Evolutionary conservation across 805 yeast species (phyloP).

Genomic region (Ogataea zsoltii): DNA sequence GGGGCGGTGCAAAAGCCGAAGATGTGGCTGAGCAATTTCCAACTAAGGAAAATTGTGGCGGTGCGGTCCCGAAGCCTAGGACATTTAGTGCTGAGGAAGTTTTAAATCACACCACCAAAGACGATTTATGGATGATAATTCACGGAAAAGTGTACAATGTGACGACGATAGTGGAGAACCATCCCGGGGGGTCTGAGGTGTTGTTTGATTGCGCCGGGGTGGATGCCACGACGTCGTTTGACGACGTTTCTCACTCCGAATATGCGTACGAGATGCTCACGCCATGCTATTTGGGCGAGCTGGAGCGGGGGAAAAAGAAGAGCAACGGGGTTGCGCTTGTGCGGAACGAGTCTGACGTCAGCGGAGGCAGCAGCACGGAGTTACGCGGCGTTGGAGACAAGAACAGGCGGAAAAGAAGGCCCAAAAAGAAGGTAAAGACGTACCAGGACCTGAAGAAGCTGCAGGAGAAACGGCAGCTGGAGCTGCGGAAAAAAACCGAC

Average conservation of each 20-base stretch:
- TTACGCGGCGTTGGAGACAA: not conserved
- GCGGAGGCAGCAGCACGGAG: slow-evolving; percentile 1
- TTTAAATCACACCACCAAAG: slow-evolving; percentile 43
- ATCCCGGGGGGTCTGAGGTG: slow-evolving; percentile 88
- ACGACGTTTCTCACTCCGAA: slow-evolving; percentile 75
- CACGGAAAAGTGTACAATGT: slow-evolving; percentile 69
- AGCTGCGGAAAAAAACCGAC: not conserved
- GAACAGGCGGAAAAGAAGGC: slow-evolving; percentile 7
- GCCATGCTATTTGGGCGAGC: slow-evolving; percentile 77
- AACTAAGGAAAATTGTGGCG: not conserved
- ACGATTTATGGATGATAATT: slow-evolving; percentile 72
- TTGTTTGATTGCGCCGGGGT: slow-evolving; percentile 76
- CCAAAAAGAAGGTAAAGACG: slow-evolving; percentile 12
- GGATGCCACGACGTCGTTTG: slow-evolving; percentile 70
- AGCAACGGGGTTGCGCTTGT: slow-evolving; percentile 1
- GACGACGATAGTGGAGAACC: slow-evolving; percentile 54
- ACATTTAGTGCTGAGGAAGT: slow-evolving; percentile 41
- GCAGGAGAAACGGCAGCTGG: slow-evolving; percentile 7
- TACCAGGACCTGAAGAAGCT: slow-evolving; percentile 14
- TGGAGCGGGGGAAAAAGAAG: slow-evolving; percentile 41
- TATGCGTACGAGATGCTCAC: slow-evolving; percentile 84
- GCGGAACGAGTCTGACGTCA: slow-evolving; percentile 1
- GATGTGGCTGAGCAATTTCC: not conserved
- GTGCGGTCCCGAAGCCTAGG: slow-evolving; percentile 1
- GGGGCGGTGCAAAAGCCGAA: not conserved